phyloP scores from a whole-genome alignment of 345 rosid genomes.

The Mercurialis annua region DNA sequence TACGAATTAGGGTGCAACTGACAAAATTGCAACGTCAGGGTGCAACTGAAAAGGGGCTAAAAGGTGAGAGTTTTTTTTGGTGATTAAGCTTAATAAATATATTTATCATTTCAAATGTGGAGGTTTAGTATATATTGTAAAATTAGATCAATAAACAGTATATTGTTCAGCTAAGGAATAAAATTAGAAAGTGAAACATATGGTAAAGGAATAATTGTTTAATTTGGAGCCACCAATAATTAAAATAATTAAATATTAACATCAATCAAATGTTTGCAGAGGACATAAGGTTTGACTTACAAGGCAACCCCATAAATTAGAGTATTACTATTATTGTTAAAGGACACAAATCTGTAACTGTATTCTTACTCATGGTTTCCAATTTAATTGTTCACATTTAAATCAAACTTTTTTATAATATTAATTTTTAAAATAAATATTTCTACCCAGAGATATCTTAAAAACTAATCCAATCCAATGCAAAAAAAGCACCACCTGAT shows the following conservation, averaged over 20 bases:
- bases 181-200: no score
- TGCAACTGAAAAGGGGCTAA: no score
- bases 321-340: constrained; percentile 1
- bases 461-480: constrained; percentile 47
- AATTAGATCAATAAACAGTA: no score
- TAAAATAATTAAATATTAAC: background rate
- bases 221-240: no score
- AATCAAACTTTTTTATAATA: background rate
- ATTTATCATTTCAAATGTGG: no score
- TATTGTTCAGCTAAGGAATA: no score
- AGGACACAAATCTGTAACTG: background rate
- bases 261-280: background rate
- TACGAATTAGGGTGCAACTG: no score
- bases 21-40: no score
- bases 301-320: background rate
- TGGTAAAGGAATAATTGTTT: no score
- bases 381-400: constrained; percentile 13
- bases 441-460: constrained; percentile 39
- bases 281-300: constrained; percentile 6
- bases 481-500: constrained; percentile 53
- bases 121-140: no score
- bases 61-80: no score
- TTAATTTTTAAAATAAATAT: background rate
- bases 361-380: constrained; percentile 15
- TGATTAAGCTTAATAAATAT: no score